Evolutionary conservation across 2,329 filamentous ascomycete genomes (phyloP).

Genomic region (Bipolaris oryzae): DNA sequence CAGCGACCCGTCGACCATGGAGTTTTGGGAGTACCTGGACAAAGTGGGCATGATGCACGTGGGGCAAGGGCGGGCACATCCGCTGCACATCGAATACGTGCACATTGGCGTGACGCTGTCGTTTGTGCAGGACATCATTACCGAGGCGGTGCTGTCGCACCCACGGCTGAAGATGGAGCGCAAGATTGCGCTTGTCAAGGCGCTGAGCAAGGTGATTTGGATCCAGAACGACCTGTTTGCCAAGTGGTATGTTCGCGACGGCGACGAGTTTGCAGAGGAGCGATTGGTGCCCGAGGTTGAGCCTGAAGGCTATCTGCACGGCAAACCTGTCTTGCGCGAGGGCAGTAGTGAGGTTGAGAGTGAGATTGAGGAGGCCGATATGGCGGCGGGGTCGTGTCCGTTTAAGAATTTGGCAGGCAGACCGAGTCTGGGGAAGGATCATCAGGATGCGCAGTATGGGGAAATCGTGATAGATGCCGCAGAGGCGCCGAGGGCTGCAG

Average conservation of each 20-base stretch:
- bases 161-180: constrained; percentile 68
- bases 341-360: constrained; percentile 38
- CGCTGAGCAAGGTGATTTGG: constrained; percentile 82
- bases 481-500: constrained; percentile 16
- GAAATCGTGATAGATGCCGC: constrained; percentile 16
- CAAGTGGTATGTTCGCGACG: constrained; percentile 78
- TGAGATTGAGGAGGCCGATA: constrained; percentile 35
- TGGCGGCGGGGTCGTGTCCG: constrained; percentile 34
- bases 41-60: constrained; percentile 87
- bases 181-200: constrained; percentile 76
- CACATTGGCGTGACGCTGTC: constrained; percentile 75
- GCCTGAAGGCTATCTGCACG: constrained; percentile 46
- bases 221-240: constrained; percentile 87
- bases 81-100: constrained; percentile 79
- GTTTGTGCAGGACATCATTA: constrained; percentile 78
- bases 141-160: constrained; percentile 75
- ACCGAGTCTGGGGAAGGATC: constrained; percentile 8
- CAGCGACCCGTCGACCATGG: constrained; percentile 74
- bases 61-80: constrained; percentile 72
- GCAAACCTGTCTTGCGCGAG: constrained; percentile 41
- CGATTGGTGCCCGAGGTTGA: constrained; percentile 49
- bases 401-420: constrained; percentile 36
- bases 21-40: constrained; percentile 84
- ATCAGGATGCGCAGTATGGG: constrained; percentile 10
- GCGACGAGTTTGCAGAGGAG: constrained; percentile 63